Evolutionary conservation across 345 rosid genomes (phyloP).

Genomic region (Turnera subulata): DNA sequence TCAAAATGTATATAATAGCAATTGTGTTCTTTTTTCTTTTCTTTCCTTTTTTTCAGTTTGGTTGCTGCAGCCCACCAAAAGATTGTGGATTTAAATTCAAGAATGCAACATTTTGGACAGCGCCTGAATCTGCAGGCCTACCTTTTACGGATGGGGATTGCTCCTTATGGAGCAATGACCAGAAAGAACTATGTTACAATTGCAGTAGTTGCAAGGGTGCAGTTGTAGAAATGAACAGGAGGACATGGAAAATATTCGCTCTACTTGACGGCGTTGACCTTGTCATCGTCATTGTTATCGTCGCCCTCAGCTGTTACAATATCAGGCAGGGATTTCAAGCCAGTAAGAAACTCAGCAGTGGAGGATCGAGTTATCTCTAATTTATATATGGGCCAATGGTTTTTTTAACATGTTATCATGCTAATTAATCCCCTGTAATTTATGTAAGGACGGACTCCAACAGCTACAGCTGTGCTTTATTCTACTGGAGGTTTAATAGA

Average conservation of each 20-base stretch:
- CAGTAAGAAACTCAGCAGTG: neutral
- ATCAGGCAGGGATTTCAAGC: constrained; percentile 2
- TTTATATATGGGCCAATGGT: too few species aligned
- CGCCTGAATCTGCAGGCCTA: constrained; percentile 2
- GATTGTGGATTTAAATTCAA: constrained; percentile 10
- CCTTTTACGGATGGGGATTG: neutral
- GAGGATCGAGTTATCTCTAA: too few species aligned
- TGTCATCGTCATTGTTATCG: neutral
- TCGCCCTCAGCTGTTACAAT: constrained; percentile 5
- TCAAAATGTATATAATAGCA: too few species aligned
- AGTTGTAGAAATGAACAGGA: constrained; percentile 5
- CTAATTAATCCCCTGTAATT: too few species aligned
- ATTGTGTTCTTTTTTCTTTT: neutral
- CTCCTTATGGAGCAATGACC: constrained; percentile 13
- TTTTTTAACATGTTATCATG: too few species aligned
- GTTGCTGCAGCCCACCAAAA: constrained; percentile 19
- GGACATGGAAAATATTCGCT: constrained; percentile 3
- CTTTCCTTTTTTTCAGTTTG: neutral
- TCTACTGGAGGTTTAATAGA: too few species aligned
- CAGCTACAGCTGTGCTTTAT: too few species aligned
- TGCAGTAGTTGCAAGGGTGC: constrained; percentile 17
- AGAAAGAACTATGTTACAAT: constrained; percentile 10
- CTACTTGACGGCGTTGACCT: constrained; percentile 4
- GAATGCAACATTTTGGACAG: constrained; percentile 13
- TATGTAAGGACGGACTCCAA: too few species aligned